Evolutionary conservation across 2,329 filamentous ascomycete species (phyloP), one percentile per base, ranked within the genome.

Genomic region (Ustulina deusta): DNA sequence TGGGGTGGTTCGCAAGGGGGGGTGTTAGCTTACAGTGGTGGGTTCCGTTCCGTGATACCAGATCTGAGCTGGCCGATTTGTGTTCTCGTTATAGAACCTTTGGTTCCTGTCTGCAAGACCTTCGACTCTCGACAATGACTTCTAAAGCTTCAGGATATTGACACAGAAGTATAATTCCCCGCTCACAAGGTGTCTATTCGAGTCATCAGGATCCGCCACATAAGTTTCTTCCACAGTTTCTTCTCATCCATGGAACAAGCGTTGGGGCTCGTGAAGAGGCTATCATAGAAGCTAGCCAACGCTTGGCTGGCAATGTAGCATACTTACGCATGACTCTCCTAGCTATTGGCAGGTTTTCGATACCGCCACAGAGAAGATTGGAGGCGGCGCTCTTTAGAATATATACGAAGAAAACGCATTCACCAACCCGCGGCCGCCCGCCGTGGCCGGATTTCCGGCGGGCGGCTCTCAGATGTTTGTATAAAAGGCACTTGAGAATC

Each of bases 361-460:
- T 27, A 61, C 29, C 6, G 42, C 34, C 4, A 49, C 46, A 3
- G 52, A 42, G 15, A 65, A 46, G 40, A 51, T 61, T 6, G 61
- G 44, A 29, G 61, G 61, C 29, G 56, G 56, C 10, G 56, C 38
- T 36, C 32, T 57, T 6, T 60, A n/a, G 27, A 60, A 65, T 52
- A 63, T 52, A 17, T 38, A 75, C 63, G 59, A 73, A 13, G 71
- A 74, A 25, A 75, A 78, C 59, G 77, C 75, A 0, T 79, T 77
- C 54, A 68, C 68, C 3, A 29, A 69, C 0, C 61, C 63, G 1
- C 11, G 63, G 0, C 29, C 59, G 13, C 9, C 60, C 36, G 64
- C 74, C 22, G 76, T 74, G 13, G 73, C 73, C 10, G 79, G 49
- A 42, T 54, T 66, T 34, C 55, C 59, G 1, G 22, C 17, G 15